Conservation (phyloP, 2,329 filamentous ascomycete genomes). For the Trichoderma pleuroti region DNA sequence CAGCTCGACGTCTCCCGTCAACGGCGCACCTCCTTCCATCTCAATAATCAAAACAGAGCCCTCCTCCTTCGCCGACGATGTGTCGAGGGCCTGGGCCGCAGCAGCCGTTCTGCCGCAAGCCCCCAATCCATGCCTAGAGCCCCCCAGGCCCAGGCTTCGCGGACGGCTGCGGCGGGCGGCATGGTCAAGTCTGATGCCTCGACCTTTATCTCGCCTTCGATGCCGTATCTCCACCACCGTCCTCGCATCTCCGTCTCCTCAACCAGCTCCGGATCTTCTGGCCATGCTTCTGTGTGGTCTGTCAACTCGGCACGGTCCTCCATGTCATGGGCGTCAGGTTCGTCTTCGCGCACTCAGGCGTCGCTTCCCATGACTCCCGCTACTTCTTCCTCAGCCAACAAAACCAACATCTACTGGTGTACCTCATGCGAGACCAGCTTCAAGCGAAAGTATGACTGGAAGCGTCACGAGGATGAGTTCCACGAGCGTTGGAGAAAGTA, state of each 20-base stretch:
- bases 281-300: constrained; percentile 47
- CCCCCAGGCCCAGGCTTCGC: not conserved
- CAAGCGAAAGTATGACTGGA: constrained; percentile 67
- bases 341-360: constrained; percentile 35
- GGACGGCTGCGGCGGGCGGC: not conserved
- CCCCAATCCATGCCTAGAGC: not conserved
- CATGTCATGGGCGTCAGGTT: constrained; percentile 39
- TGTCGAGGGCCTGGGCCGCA: constrained; percentile 17
- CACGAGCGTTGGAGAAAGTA: constrained; percentile 67
- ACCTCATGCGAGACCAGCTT: constrained; percentile 61
- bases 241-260: constrained; percentile 48
- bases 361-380: constrained; percentile 35
- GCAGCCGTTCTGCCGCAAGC: constrained; percentile 5
- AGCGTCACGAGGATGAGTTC: constrained; percentile 66
- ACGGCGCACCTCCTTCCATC: constrained; percentile 14
- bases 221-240: constrained; percentile 39
- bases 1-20: constrained; percentile 22
- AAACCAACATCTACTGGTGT: constrained; percentile 53
- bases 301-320: constrained; percentile 40
- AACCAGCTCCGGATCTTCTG: constrained; percentile 48
- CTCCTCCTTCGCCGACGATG: constrained; percentile 17
- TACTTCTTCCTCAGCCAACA: constrained; percentile 32
- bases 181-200: constrained; percentile 22
- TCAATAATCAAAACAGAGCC: constrained; percentile 18
- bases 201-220: constrained; percentile 36